phyloP scores from a whole-genome alignment of 371 early-diverging fungal genomes.

The Mortierella sp. region DNA sequence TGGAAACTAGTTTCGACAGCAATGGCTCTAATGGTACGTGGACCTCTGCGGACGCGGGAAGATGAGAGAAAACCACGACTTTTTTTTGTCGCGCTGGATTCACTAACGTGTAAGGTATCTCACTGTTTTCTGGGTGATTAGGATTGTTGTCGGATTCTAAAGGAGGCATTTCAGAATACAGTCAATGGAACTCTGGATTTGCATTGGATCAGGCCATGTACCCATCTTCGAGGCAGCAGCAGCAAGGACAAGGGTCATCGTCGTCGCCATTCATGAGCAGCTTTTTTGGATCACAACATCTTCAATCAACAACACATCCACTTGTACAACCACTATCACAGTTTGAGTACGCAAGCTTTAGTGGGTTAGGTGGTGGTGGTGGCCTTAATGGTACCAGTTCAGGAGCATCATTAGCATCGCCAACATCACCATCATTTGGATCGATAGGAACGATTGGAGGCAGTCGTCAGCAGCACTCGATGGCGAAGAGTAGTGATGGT shows the following conservation, averaged over 20 bases:
- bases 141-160: slow-evolving; percentile 21
- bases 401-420: slow-evolving; percentile 7
- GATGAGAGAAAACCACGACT: no score
- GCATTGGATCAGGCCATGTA: slow-evolving; percentile 40
- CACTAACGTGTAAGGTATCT: background rate
- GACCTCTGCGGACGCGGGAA: background rate
- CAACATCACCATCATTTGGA: slow-evolving; percentile 16
- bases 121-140: background rate
- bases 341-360: slow-evolving; percentile 34
- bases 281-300: slow-evolving; percentile 40
- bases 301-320: slow-evolving; percentile 10
- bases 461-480: slow-evolving; percentile 16
- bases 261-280: slow-evolving; percentile 34
- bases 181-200: slow-evolving; percentile 54
- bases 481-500: slow-evolving; percentile 4
- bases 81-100: background rate
- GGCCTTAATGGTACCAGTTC: background rate
- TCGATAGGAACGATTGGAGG: slow-evolving; percentile 31
- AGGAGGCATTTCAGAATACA: slow-evolving; percentile 38
- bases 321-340: slow-evolving; percentile 18
- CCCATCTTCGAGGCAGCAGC: slow-evolving; percentile 21
- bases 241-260: slow-evolving; percentile 13
- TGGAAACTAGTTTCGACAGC: slow-evolving; percentile 33
- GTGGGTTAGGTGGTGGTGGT: slow-evolving; percentile 17
- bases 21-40: slow-evolving; percentile 29